Evolutionary conservation across 495 filamentous ascomycete genomes (phyloP).

Genomic region (Copromyces sp.): DNA sequence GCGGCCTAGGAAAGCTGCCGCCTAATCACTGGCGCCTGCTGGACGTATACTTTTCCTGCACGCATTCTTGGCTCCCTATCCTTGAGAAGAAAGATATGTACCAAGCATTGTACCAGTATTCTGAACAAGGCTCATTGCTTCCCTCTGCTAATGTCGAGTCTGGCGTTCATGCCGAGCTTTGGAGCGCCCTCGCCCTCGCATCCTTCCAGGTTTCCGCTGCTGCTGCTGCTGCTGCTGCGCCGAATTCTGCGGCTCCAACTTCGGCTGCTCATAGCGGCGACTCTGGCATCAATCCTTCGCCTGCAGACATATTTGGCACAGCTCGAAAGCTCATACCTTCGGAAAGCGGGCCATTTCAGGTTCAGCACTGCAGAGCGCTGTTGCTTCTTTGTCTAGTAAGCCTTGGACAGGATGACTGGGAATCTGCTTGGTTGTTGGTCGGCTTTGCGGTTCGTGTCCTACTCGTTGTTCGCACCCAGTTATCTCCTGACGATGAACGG

Average conservation of each 20-base stretch:
- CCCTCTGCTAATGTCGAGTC: constrained; percentile 26
- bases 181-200: constrained; percentile 50
- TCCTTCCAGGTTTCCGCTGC: constrained; percentile 28
- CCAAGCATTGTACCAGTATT: constrained; percentile 36
- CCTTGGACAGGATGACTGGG: constrained; percentile 43
- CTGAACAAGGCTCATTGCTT: constrained; percentile 19
- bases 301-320: constrained; percentile 43
- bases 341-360: constrained; percentile 45
- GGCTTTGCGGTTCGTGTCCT: constrained; percentile 53
- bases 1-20: constrained; percentile 33
- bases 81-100: constrained; percentile 57
- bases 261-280: not conserved
- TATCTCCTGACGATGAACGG: constrained; percentile 15
- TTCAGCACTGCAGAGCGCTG: constrained; percentile 55
- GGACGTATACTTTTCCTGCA: constrained; percentile 63
- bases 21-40: constrained; percentile 53
- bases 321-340: constrained; percentile 50
- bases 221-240: constrained; percentile 25
- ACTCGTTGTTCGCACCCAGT: constrained; percentile 35
- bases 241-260: constrained; percentile 10
- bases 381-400: constrained; percentile 51
- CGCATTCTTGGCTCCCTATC: constrained; percentile 64
- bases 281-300: not conserved
- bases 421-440: constrained; percentile 49
- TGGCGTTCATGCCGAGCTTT: constrained; percentile 53